phyloP scores from a whole-genome alignment of 176 grass and related monocot genomes.

The Oropetium thomaeum region DNA sequence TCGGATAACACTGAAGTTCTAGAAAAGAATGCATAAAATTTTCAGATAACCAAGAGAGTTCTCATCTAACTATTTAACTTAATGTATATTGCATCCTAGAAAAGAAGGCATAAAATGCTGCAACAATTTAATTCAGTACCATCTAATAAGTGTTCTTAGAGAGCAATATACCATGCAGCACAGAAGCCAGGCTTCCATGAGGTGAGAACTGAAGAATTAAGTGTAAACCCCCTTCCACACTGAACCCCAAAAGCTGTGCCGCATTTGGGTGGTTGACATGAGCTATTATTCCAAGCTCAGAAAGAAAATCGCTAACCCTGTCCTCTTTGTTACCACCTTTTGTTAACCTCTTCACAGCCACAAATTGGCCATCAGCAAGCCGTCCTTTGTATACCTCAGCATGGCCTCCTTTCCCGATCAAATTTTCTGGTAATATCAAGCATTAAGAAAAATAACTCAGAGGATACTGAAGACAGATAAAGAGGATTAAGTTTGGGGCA shows the following conservation, averaged over 20 bases:
- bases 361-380: slow-evolving; percentile 70
- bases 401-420: slow-evolving; percentile 94
- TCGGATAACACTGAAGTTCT: too few relatives aligned
- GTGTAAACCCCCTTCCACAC: slow-evolving; percentile 80
- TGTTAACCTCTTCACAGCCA: slow-evolving; percentile 89
- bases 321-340: slow-evolving; percentile 84
- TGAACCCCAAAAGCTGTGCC: slow-evolving; percentile 95
- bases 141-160: slow-evolving; percentile 14
- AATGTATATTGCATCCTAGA: neutral
- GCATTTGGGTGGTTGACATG: slow-evolving; percentile 96
- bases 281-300: slow-evolving; percentile 99
- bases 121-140: slow-evolving; percentile 14
- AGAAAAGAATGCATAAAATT: too few relatives aligned
- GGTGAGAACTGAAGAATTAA: slow-evolving; percentile 89
- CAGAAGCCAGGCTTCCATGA: slow-evolving; percentile 91
- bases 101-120: slow-evolving; percentile 15
- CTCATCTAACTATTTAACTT: neutral
- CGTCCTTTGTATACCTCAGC: slow-evolving; percentile 88
- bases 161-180: slow-evolving; percentile 78
- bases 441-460: slow-evolving; percentile 26
- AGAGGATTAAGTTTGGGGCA: neutral
- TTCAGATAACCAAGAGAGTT: slow-evolving; percentile 28
- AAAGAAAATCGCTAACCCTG: slow-evolving; percentile 79
- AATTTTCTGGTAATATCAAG: slow-evolving; percentile 57
- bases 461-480: neutral